Evolutionary conservation across 768 basidiomycete species (phyloP).

Genomic region (Rubroboletus satanas): DNA sequence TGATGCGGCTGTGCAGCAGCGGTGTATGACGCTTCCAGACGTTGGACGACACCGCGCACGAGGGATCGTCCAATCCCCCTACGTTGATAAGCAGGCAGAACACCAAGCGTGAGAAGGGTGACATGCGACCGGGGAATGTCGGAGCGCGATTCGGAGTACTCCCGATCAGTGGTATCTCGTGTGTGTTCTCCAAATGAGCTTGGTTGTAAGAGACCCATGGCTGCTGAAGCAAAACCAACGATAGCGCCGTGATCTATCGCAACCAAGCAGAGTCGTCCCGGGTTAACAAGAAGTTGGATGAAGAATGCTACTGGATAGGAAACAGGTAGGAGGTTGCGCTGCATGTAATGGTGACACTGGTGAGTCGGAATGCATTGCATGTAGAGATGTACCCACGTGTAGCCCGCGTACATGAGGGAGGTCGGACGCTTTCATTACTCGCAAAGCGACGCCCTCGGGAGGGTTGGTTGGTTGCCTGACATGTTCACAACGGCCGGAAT

Average conservation of each 20-base stretch:
- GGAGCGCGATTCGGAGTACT: background rate
- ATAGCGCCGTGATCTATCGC: slow-evolving; percentile 21
- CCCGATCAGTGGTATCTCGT: background rate
- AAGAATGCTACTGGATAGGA: slow-evolving; percentile 31
- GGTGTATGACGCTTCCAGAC: slow-evolving; percentile 14
- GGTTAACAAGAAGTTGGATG: slow-evolving; percentile 29
- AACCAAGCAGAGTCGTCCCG: slow-evolving; percentile 28
- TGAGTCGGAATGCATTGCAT: slow-evolving; percentile 1
- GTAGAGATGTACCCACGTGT: slow-evolving; percentile 18
- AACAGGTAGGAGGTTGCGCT: slow-evolving; percentile 26
- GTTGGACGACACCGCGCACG: slow-evolving; percentile 27
- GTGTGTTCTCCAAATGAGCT: background rate
- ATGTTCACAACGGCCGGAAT: background rate
- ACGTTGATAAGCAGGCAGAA: slow-evolving; percentile 26
- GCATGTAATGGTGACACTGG: background rate
- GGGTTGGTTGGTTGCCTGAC: background rate
- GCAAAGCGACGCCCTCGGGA: slow-evolving; percentile 15
- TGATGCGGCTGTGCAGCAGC: background rate
- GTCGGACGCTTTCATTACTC: slow-evolving; percentile 29
- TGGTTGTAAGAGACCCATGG: slow-evolving; percentile 6
- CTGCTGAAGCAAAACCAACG: slow-evolving; percentile 30
- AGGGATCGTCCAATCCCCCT: slow-evolving; percentile 29
- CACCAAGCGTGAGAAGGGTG: slow-evolving; percentile 31
- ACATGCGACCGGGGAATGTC: slow-evolving; percentile 12
- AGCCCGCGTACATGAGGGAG: slow-evolving; percentile 25